Conservation (phyloP, 2,329 filamentous ascomycete genomes). For the Aspergillus novofumigatus region DNA sequence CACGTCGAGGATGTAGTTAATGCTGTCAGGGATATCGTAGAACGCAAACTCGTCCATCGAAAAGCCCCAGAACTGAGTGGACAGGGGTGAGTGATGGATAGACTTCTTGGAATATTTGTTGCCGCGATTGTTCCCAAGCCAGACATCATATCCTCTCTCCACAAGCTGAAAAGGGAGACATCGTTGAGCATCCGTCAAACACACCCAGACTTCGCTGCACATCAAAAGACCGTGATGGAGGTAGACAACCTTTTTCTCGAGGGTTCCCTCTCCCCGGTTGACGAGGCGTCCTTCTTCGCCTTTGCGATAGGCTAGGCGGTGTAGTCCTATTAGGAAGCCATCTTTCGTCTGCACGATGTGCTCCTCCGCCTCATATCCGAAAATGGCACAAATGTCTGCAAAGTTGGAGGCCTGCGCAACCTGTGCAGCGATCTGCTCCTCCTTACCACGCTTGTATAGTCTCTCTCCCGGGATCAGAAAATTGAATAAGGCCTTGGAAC, state of each 20-base stretch:
- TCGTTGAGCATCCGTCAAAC: constrained; percentile 77
- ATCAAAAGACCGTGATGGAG: constrained; percentile 94
- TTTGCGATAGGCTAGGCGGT: constrained; percentile 76
- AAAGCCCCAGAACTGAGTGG: constrained; percentile 87
- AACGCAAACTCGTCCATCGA: constrained; percentile 98
- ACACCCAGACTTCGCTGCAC: constrained; percentile 99
- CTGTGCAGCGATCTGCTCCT: constrained; percentile 66
- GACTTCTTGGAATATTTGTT: constrained; percentile 99
- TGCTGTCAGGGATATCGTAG: constrained; percentile 92
- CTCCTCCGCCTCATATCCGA: constrained; percentile 90
- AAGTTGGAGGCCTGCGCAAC: constrained; percentile 89
- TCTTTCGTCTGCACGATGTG: constrained; percentile 93
- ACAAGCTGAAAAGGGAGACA: constrained; percentile 86
- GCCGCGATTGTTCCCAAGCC: constrained; percentile 94
- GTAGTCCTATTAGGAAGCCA: constrained; percentile 86
- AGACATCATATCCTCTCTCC: constrained; percentile 91
- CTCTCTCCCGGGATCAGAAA: constrained; percentile 66
- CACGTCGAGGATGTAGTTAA: constrained; percentile 81
- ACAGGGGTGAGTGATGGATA: constrained; percentile 68
- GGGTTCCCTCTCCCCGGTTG: constrained; percentile 61
- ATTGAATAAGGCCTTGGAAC: constrained; percentile 80
- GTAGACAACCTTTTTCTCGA: constrained; percentile 83
- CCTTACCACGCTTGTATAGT: constrained; percentile 63
- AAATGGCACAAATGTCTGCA: constrained; percentile 85
- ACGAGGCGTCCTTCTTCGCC: constrained; percentile 77